Percentiles rank a stretch among this genome's conserved stretches.
Conservation (phyloP, 495 filamentous ascomycete genomes). For the Aspergillus mulundensis region DNA sequence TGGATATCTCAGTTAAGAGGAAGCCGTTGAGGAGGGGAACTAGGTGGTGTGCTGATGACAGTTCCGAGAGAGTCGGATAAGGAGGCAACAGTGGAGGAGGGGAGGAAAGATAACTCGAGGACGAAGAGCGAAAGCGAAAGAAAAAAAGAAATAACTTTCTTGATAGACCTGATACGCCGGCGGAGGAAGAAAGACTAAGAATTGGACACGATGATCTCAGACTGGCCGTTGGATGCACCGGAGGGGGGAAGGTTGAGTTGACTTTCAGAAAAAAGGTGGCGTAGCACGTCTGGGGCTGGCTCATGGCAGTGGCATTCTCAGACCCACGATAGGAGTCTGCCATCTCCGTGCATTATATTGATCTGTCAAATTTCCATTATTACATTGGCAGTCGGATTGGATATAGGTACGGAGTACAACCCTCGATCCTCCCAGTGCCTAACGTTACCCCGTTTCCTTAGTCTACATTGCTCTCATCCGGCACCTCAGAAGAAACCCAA, state of each 20-base stretch:
- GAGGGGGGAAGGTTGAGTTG: background rate
- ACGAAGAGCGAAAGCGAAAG: conserved; percentile 8
- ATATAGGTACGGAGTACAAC: background rate
- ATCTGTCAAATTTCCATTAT: background rate
- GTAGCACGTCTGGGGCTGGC: conserved; percentile 7
- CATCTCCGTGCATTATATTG: background rate
- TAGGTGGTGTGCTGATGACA: background rate
- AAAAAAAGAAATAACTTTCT: conserved; percentile 12
- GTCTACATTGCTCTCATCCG: no score
- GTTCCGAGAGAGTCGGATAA: background rate
- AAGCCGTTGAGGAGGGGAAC: background rate
- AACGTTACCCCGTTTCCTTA: no score
- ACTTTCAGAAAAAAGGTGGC: conserved; percentile 3
- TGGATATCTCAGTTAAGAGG: conserved; percentile 13
- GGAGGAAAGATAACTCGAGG: conserved; percentile 1
- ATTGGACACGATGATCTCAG: conserved; percentile 5
- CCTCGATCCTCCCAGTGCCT: background rate
- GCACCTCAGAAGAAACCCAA: background rate
- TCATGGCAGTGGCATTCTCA: background rate
- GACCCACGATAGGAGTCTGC: conserved; percentile 8
- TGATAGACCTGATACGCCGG: conserved; percentile 2
- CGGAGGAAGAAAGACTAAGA: conserved; percentile 6
- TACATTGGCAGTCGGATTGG: background rate
- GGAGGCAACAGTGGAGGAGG: background rate
- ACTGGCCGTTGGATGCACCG: background rate